Evolutionary conservation across 2,329 filamentous ascomycete genomes (phyloP).

Genomic region (Aureobasidium musti): DNA sequence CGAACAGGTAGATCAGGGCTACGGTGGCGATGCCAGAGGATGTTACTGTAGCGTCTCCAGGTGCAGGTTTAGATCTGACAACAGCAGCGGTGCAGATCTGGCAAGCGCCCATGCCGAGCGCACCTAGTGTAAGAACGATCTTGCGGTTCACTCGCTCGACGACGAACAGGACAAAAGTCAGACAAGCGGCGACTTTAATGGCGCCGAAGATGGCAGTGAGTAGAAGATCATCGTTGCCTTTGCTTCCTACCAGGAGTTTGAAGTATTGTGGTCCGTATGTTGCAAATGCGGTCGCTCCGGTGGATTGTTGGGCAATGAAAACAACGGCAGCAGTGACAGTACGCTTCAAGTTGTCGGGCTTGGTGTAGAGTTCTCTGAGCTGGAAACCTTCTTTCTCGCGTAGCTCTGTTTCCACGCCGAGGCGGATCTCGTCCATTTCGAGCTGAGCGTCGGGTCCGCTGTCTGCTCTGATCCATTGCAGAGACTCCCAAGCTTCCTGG

Average conservation of each 20-base stretch:
- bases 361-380: conserved; percentile 48
- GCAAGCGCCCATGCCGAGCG: conserved; percentile 42
- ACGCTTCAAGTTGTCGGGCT: conserved; percentile 50
- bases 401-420: conserved; percentile 51
- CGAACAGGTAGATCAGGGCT: conserved; percentile 58
- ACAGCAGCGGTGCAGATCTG: conserved; percentile 42
- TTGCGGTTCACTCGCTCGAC: conserved; percentile 54
- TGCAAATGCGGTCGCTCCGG: conserved; percentile 53
- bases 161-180: conserved; percentile 56
- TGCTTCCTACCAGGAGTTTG: conserved; percentile 52
- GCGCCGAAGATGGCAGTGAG: conserved; percentile 58
- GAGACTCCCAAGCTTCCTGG: conserved; percentile 51
- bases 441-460: conserved; percentile 41
- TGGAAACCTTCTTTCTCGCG: conserved; percentile 50
- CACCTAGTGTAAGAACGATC: conserved; percentile 39
- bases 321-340: conserved; percentile 50
- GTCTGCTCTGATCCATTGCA: conserved; percentile 56
- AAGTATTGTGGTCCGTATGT: conserved; percentile 58
- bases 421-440: conserved; percentile 56
- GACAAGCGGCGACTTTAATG: conserved; percentile 55
- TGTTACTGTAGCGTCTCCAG: conserved; percentile 36
- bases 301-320: conserved; percentile 57
- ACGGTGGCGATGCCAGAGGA: conserved; percentile 54
- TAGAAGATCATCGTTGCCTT: conserved; percentile 49
- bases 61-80: conserved; percentile 37